These are phyloP conservation scores for Claviceps citrina DNA, from an alignment of 2,329 filamentous ascomycete species.

Conservation along the genomic window DNA sequence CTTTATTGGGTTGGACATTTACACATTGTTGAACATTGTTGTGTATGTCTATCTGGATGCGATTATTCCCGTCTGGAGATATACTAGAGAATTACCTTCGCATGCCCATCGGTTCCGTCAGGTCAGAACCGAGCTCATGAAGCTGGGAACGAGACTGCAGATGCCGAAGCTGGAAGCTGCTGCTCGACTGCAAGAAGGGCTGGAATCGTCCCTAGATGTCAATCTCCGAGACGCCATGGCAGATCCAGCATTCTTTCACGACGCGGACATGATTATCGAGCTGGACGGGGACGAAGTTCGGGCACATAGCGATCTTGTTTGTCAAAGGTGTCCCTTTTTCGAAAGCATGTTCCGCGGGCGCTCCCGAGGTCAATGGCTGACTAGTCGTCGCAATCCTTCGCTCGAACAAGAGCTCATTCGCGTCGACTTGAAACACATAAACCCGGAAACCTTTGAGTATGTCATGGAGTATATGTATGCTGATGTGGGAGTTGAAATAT, in stretches of 20 bases:
- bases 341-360: slow-evolving; percentile 79
- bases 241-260: slow-evolving; percentile 57
- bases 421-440: slow-evolving; percentile 73
- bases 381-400: slow-evolving; percentile 41
- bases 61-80: slow-evolving; percentile 75
- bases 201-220: slow-evolving; percentile 45
- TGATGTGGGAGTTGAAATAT: slow-evolving; percentile 65
- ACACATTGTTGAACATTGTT: slow-evolving; percentile 65
- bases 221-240: slow-evolving; percentile 58
- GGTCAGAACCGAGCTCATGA: slow-evolving; percentile 76
- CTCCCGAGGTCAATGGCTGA: slow-evolving; percentile 71
- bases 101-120: slow-evolving; percentile 62
- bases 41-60: slow-evolving; percentile 70
- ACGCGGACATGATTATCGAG: slow-evolving; percentile 66
- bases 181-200: slow-evolving; percentile 56
- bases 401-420: slow-evolving; percentile 32
- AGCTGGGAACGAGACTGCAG: slow-evolving; percentile 54
- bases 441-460: slow-evolving; percentile 55
- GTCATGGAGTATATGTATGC: slow-evolving; percentile 73
- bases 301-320: slow-evolving; percentile 66
- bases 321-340: slow-evolving; percentile 83
- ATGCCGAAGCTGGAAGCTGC: slow-evolving; percentile 60
- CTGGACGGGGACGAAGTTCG: slow-evolving; percentile 56
- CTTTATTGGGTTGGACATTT: slow-evolving; percentile 55
- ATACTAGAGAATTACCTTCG: slow-evolving; percentile 48